These are phyloP conservation scores for Zizania latifolia DNA, from an alignment of 176 grass and related monocot species.

Conservation along the genomic window DNA sequence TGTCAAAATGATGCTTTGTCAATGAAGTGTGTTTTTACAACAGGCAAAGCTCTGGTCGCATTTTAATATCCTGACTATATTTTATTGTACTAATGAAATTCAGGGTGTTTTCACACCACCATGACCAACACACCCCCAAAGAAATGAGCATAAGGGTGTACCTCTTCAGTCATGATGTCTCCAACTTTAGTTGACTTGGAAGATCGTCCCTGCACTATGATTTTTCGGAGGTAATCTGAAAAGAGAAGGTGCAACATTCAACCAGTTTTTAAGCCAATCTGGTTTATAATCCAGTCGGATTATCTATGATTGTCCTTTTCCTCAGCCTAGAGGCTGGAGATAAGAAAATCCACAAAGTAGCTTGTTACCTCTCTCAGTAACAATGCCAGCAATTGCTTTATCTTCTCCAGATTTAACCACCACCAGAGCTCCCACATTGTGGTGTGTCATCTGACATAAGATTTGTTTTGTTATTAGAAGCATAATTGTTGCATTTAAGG, in stretches of 20 bases:
- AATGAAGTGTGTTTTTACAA: neutral
- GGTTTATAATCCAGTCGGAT: neutral
- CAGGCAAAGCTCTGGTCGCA: neutral
- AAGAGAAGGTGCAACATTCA: neutral
- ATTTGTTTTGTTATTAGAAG: conserved; percentile 12
- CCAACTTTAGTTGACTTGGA: conserved; percentile 99
- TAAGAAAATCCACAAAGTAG: too few relatives aligned
- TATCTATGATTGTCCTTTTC: too few relatives aligned
- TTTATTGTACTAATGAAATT: neutral
- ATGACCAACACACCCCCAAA: neutral
- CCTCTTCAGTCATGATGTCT: conserved; percentile 99
- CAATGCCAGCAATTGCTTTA: conserved; percentile 77
- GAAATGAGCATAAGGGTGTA: neutral
- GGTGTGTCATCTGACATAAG: conserved; percentile 73
- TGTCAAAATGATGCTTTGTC: conserved; percentile 34
- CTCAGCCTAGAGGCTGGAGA: too few relatives aligned
- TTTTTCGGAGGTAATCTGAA: conserved; percentile 98
- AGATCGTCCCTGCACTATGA: conserved; percentile 94
- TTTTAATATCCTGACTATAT: neutral
- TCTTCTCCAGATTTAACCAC: conserved; percentile 81
- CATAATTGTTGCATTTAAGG: neutral
- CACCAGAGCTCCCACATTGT: conserved; percentile 97
- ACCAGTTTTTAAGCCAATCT: neutral
- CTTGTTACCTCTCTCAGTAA: conserved; percentile 91
- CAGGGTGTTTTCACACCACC: neutral